These are phyloP conservation scores for Coniochaeta hoffmannii DNA, from an alignment of 2,329 filamentous ascomycete genomes.

Conservation along the genomic window DNA sequence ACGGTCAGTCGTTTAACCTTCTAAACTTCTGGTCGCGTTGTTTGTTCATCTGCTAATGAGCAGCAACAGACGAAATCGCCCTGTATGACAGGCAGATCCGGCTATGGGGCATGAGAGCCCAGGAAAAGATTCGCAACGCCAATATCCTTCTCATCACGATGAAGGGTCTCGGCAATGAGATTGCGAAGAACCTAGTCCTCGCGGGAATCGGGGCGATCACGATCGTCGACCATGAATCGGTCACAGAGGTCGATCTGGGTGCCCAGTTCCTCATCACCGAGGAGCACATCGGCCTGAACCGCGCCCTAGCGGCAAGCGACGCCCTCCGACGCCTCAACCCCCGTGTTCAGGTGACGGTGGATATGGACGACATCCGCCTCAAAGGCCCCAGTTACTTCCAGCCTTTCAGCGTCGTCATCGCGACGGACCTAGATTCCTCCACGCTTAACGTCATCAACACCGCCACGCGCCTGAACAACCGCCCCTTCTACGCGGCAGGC, in stretches of 20 bases:
- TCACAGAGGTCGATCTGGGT: constrained; percentile 74
- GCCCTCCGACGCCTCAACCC: constrained; percentile 83
- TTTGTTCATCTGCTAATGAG: background rate
- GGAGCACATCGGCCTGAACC: constrained; percentile 68
- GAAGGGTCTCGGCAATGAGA: constrained; percentile 83
- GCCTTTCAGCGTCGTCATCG: constrained; percentile 78
- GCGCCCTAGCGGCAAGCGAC: constrained; percentile 72
- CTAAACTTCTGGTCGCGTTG: background rate
- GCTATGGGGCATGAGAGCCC: constrained; percentile 92
- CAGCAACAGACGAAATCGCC: constrained; percentile 74
- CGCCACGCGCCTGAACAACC: constrained; percentile 68
- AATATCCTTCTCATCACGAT: constrained; percentile 86
- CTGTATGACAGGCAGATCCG: constrained; percentile 96
- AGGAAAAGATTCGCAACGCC: constrained; percentile 83
- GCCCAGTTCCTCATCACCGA: constrained; percentile 72
- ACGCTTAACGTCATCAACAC: constrained; percentile 77
- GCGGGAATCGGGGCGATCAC: constrained; percentile 89
- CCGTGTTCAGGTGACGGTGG: constrained; percentile 68
- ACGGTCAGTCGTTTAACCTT: too few relatives aligned
- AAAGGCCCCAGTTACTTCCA: constrained; percentile 71
- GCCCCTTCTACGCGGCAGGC: constrained; percentile 82
- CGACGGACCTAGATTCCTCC: constrained; percentile 74
- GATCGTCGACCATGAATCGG: constrained; percentile 68
- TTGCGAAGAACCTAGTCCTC: constrained; percentile 94
- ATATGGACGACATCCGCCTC: constrained; percentile 57